Base-by-base conservation (phyloP, 148 eudicot species). In the Fallopia convolvulus region DNA sequence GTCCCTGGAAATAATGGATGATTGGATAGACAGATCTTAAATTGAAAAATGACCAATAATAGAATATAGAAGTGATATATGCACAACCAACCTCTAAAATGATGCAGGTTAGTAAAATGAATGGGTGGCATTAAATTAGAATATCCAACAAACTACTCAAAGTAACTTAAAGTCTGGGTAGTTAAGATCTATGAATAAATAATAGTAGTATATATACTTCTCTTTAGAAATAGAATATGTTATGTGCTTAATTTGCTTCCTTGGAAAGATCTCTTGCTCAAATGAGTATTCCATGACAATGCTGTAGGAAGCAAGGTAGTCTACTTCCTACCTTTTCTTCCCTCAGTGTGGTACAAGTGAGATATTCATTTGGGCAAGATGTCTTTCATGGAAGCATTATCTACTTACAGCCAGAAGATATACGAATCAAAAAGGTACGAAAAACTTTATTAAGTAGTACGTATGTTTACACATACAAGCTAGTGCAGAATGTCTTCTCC, bases 221-320 rank as follows among this genome's bases (percentile, higher is more conserved):
- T 33, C 26, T 40, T 8, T 41, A 46, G 49, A 56, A 33, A 74
- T 14, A 47, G 26, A 60, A 36, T 21, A n/a, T 33, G 56, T 8
- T 30, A 20, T 49, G 48, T 74, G 50, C 71, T 32, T 39, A 55
- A 18, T 4, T 56, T 40, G 66, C 81, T 75, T 77, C 72, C 78
- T 17, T 74, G 75, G 78, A 60, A 82, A 78, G 68, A 77, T 80
- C 77, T 82, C 84, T 82, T 82, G 84, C 84, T 82, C 84, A 82
- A 78, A 78, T 78, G 84, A 82, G 81, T 78, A 82, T 78, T 78
- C 84, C 84, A 75, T 80, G 68, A 58, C 71, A 55, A 52, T 8
- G 6, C 60, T 55, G 8, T 18, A 32, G 21, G 77, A 44, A 10
- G 50, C 17, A 44, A 42, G 36, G 36, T 23, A 60, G 33, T 8